phyloP scores from a whole-genome alignment of 805 yeast genomes.

The Yarrowia osloensis region DNA sequence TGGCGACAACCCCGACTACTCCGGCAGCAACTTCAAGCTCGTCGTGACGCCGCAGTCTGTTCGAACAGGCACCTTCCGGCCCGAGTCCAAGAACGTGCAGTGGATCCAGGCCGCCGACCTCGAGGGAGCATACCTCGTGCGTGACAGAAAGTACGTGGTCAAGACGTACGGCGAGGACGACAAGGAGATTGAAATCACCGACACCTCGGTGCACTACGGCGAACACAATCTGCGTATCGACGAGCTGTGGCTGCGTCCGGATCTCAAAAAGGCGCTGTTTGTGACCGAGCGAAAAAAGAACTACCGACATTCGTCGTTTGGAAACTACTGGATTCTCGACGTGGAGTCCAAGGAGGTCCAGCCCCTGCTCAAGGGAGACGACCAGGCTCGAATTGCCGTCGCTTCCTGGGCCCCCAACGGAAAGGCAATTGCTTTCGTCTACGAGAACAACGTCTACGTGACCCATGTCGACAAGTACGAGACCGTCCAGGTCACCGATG shows the following conservation, averaged over 20 bases:
- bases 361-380: constrained; percentile 39
- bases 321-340: constrained; percentile 64
- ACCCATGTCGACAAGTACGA: constrained; percentile 47
- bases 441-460: constrained; percentile 68
- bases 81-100: constrained; percentile 11
- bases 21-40: background rate
- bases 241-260: constrained; percentile 50
- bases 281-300: constrained; percentile 52
- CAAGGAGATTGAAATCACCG: constrained; percentile 22
- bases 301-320: constrained; percentile 71
- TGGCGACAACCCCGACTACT: background rate
- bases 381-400: constrained; percentile 47
- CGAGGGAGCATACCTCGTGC: constrained; percentile 15
- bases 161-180: constrained; percentile 5
- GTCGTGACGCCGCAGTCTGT: constrained; percentile 5
- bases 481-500: constrained; percentile 58
- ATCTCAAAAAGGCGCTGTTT: constrained; percentile 55
- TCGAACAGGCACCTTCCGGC: constrained; percentile 10
- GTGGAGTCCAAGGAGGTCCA: constrained; percentile 44
- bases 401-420: constrained; percentile 80
- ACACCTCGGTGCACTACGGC: background rate
- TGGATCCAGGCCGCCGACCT: constrained; percentile 24
- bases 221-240: constrained; percentile 46
- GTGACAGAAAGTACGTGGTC: constrained; percentile 11
- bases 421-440: constrained; percentile 61